A percentile compares a stretch with the other conserved stretches of the same genome.
Conservation (phyloP, 192 early-diverging fungal species). For the Coemansia sp. region DNA sequence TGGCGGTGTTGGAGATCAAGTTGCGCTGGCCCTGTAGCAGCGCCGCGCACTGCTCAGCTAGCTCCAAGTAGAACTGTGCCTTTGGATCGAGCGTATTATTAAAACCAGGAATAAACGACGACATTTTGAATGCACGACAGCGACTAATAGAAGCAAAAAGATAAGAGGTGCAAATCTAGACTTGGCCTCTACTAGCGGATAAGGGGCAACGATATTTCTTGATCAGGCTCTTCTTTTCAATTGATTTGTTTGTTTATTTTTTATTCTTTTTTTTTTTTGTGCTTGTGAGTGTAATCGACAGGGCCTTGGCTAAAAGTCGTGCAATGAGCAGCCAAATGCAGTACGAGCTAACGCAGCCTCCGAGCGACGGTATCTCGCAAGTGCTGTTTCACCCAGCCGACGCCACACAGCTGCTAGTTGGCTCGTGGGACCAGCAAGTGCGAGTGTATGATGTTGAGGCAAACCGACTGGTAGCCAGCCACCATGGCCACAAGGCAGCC, state of each 20-base stretch:
- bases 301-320: not conserved
- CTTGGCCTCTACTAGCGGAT: too few species aligned
- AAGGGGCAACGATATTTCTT: too few species aligned
- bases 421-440: conserved; percentile 92
- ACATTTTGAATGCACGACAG: too few species aligned
- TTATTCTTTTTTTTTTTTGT: not conserved
- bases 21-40: conserved; percentile 73
- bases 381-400: conserved; percentile 74
- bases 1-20: conserved; percentile 81
- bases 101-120: conserved; percentile 46
- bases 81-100: conserved; percentile 56
- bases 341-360: conserved; percentile 80
- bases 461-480: conserved; percentile 59
- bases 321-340: conserved; percentile 50
- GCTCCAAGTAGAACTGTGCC: conserved; percentile 72
- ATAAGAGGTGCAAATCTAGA: too few species aligned
- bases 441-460: conserved; percentile 79
- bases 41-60: conserved; percentile 60
- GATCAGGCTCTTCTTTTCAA: too few species aligned
- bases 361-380: conserved; percentile 82
- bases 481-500: conserved; percentile 68
- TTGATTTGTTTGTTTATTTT: not conserved
- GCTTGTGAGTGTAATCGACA: not conserved
- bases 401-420: conserved; percentile 69
- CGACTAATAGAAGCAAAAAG: too few species aligned